Evolutionary conservation across 768 basidiomycete species (phyloP), one percentile per base, ranked within the genome.

Genomic region (Sarcodon sp.): DNA sequence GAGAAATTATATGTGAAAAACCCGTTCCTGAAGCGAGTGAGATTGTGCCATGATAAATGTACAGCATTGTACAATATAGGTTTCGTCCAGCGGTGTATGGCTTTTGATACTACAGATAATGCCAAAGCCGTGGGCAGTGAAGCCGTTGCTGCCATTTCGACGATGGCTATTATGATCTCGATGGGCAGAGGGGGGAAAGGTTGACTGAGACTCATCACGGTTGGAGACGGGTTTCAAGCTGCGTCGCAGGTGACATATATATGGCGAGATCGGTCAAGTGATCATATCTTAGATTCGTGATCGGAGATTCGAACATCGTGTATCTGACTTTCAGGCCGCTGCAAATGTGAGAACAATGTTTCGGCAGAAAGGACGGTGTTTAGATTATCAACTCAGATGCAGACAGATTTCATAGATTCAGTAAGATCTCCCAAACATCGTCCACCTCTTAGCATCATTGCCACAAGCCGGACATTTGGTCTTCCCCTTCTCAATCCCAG

Each of bases 381-480:
- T 39, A 18, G 37, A 39, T 39, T n/a, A 2, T n/a, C 37, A 18
- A 3, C n/a, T 39, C n/a, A 39, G n/a, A 18, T 18, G 16, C 16
- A n/a, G 37, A 39, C 16, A 18, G 16, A n/a, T n/a, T 39, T n/a
- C 37, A 45, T 13, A 16, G 44, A 39, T 57, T 62, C 75, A 90
- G 60, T 89, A 90, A 16, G 83, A 86, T 56, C 89, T 73, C 35
- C 96, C 96, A 65, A 98, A 99, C 76, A 99, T 71, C 54, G 93
- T 93, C 92, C 92, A 97, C 57, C 87, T 76, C 70, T 96, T 97
- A 48, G 92, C 87, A 57, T 87, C 80, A 52, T 75, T 70, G 32
- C 83, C 87, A 63, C 96, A 99, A 10, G 77, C 87, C 47, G 87
- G 76, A 65, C 96, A 99, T 60, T 85, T 90, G 32, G 87, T 93